Evolutionary conservation across 1,284 basidiomycete genomes (phyloP).

Genomic region (Sanguinoderma infundibulare): DNA sequence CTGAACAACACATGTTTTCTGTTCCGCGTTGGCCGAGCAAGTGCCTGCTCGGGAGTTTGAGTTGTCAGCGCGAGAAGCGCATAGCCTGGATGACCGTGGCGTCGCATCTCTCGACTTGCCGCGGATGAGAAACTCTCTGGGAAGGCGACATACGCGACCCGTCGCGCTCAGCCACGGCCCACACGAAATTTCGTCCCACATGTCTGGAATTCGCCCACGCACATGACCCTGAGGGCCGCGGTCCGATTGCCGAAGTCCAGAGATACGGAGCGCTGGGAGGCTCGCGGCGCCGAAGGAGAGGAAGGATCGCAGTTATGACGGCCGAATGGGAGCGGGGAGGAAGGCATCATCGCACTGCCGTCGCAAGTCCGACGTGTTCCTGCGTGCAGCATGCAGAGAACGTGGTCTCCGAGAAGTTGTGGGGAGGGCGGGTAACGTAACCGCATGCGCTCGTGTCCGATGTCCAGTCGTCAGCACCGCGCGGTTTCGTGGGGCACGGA

Average conservation of each 20-base stretch:
- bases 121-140: conserved; percentile 11
- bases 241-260: conserved; percentile 9
- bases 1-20: background rate
- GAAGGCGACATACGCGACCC: background rate
- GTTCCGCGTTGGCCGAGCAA: conserved; percentile 5
- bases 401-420: conserved; percentile 9
- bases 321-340: background rate
- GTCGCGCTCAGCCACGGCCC: conserved; percentile 2
- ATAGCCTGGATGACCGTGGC: conserved; percentile 4
- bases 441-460: background rate
- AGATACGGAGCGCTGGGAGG: conserved; percentile 2
- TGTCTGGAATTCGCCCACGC: background rate
- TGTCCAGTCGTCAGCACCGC: background rate
- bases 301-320: background rate
- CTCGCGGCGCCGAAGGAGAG: background rate
- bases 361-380: conserved; percentile 6
- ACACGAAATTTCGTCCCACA: background rate
- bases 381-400: conserved; percentile 1
- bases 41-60: background rate
- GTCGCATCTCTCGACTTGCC: conserved; percentile 6
- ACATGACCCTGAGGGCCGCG: conserved; percentile 16
- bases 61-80: background rate
- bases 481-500: conserved; percentile 12
- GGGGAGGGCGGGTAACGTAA: conserved; percentile 13
- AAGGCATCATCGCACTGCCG: conserved; percentile 12